A percentile compares a stretch with the other conserved stretches of the same genome.
These are phyloP conservation scores for Helianthus annuus DNA, from an alignment of 129 eudicot species.

Conservation along the genomic window HanXRQr2.0-SUNRISE NC_035440.2:12538927-12539426, in stretches of 20 bases:
- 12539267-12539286: constrained; percentile 13
- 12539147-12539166: constrained; percentile 11
- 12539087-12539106: constrained; percentile 7
- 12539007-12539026: constrained; percentile 20
- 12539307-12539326: constrained; percentile 23
- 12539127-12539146: neutral
- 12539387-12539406: constrained; percentile 31
- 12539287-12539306: constrained; percentile 13
- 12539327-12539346: constrained; percentile 12
- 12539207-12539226: neutral
- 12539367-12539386: constrained; percentile 14
- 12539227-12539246: constrained; percentile 2
- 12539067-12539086: constrained; percentile 14
- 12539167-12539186: neutral
- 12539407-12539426: constrained; percentile 22
- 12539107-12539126: constrained; percentile 19
- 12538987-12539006: neutral
- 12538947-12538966: too few species aligned
- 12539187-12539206: neutral
- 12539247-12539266: neutral
- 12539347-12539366: constrained; percentile 17
- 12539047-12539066: constrained; percentile 9
- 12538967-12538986: too few species aligned
- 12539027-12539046: constrained; percentile 8
- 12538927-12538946: too few species aligned